Evolutionary conservation across 2,329 filamentous ascomycete species (phyloP).

Genomic region (Huntiella decipiens): DNA sequence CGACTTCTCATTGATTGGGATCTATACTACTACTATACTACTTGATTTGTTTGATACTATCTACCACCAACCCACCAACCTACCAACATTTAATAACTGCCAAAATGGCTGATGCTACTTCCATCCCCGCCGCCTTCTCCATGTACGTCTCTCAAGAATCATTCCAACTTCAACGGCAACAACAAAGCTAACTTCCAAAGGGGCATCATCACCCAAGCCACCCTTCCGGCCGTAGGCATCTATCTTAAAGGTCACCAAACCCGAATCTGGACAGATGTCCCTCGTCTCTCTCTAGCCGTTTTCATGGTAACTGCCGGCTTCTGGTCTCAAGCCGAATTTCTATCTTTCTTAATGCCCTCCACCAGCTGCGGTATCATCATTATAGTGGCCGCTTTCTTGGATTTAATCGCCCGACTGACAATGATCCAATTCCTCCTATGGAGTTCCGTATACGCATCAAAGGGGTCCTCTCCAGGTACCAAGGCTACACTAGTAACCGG

Average conservation of each 20-base stretch:
- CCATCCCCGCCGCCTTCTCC: constrained; percentile 9
- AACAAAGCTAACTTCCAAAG: constrained; percentile 35
- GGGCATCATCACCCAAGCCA: constrained; percentile 34
- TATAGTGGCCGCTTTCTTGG: constrained; percentile 33
- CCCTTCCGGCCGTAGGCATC: constrained; percentile 26
- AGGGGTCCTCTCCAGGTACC: constrained; percentile 13
- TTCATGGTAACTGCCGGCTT: constrained; percentile 32
- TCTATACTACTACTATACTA: neutral
- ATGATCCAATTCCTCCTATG: constrained; percentile 36
- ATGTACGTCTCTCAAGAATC: constrained; percentile 24
- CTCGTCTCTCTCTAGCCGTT: constrained; percentile 43
- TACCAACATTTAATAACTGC: neutral
- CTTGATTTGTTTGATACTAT: neutral
- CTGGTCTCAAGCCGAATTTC: constrained; percentile 35
- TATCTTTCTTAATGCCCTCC: constrained; percentile 26
- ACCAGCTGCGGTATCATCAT: constrained; percentile 32
- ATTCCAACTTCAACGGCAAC: constrained; percentile 16
- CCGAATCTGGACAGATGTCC: constrained; percentile 33
- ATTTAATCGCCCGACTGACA: constrained; percentile 35
- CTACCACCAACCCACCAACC: neutral
- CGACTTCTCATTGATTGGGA: neutral
- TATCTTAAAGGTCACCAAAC: constrained; percentile 28
- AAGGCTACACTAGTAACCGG: constrained; percentile 25
- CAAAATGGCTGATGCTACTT: neutral
- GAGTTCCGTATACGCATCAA: constrained; percentile 16